Conservation (phyloP, 169 alveolate species). For the Plasmodium vinckei region DNA sequence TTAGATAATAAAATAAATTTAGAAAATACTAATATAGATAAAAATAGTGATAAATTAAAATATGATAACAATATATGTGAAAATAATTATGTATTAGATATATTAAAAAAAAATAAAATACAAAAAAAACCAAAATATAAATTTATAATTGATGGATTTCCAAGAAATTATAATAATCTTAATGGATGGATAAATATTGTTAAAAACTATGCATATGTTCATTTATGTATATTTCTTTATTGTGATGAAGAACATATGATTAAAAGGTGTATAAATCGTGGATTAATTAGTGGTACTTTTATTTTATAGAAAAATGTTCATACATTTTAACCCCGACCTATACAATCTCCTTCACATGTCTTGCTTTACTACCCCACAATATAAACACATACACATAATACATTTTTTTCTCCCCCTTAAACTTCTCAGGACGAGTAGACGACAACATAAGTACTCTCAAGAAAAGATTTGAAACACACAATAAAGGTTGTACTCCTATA, state of each 20-base stretch:
- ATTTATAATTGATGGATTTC: conserved; percentile 97
- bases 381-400: not conserved
- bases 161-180: conserved; percentile 93
- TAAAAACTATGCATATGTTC: conserved; percentile 77
- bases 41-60: conserved; percentile 38
- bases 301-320: not conserved
- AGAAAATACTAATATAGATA: conserved; percentile 38
- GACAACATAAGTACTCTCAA: conserved; percentile 93
- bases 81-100: conserved; percentile 44
- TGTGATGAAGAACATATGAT: conserved; percentile 79
- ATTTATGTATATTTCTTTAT: conserved; percentile 78
- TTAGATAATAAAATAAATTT: conserved; percentile 35
- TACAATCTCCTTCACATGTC: not conserved
- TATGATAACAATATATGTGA: conserved; percentile 61
- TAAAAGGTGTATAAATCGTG: conserved; percentile 80
- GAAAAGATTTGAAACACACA: conserved; percentile 94
- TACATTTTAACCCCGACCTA: not conserved
- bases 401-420: not conserved
- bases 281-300: conserved; percentile 74
- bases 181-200: conserved; percentile 88
- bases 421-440: conserved; percentile 93
- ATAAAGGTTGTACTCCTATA: conserved; percentile 94
- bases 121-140: conserved; percentile 76
- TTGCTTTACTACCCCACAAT: no score
- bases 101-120: conserved; percentile 47